Percentiles rank a stretch among this genome's conserved stretches.
These are phyloP conservation scores for Penicillium canescens DNA, from an alignment of 495 filamentous ascomycete species.

Conservation along the genomic window DNA sequence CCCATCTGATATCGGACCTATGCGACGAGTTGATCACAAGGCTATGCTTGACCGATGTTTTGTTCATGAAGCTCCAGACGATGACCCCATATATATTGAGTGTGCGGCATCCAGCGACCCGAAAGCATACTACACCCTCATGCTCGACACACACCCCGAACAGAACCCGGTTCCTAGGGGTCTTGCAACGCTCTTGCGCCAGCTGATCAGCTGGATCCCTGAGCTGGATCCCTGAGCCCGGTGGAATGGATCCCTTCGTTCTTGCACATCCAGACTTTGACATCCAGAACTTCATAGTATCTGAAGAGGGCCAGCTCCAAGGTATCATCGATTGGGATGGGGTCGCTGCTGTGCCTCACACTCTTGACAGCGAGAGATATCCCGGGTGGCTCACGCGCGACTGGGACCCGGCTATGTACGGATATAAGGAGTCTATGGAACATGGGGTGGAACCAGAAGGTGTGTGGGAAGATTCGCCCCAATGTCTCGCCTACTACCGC, in stretches of 20 bases:
- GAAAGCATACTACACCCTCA: conserved; percentile 19
- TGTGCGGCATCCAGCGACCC: conserved; percentile 6
- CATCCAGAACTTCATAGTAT: conserved; percentile 36
- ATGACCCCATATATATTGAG: conserved; percentile 20
- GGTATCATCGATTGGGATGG: conserved; percentile 49
- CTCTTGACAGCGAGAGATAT: conserved; percentile 19
- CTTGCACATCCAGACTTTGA: conserved; percentile 40
- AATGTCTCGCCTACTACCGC: conserved; percentile 11
- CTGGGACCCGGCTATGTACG: conserved; percentile 34
- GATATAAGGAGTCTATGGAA: conserved; percentile 26
- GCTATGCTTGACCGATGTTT: conserved; percentile 23
- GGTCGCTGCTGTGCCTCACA: conserved; percentile 30
- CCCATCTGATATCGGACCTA: conserved; percentile 10
- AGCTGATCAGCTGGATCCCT: no score
- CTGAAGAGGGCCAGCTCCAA: conserved; percentile 35
- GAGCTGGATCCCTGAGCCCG: conserved; percentile 15
- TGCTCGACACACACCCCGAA: conserved; percentile 15
- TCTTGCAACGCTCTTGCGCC: conserved; percentile 18
- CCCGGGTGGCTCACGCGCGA: conserved; percentile 40
- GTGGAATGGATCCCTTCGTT: conserved; percentile 23
- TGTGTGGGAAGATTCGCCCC: conserved; percentile 28
- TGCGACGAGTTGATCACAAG: conserved; percentile 2
- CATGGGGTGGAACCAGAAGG: conserved; percentile 18
- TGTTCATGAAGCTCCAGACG: conserved; percentile 13
- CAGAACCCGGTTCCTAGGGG: conserved; percentile 12